These are phyloP conservation scores for Pyrenophora graminea DNA, from an alignment of 2,329 filamentous ascomycete species.

Conservation along the genomic window DNA sequence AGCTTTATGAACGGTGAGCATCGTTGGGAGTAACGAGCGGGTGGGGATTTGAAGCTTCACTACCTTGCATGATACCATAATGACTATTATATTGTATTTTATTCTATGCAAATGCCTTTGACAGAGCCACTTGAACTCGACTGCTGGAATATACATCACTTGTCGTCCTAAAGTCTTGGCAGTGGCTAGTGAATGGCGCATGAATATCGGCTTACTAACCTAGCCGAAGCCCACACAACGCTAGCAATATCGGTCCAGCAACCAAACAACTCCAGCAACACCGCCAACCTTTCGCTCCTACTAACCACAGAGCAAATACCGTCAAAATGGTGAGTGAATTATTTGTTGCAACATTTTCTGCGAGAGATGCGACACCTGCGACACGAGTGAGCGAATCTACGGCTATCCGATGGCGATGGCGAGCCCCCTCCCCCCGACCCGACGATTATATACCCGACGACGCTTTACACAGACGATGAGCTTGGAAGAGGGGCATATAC, in stretches of 20 bases:
- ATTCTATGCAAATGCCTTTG: not conserved
- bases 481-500: not conserved
- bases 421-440: slow-evolving; percentile 14
- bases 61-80: slow-evolving; percentile 38
- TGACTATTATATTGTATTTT: slow-evolving; percentile 1
- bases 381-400: slow-evolving; percentile 33
- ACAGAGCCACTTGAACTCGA: not conserved
- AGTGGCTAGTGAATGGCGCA: slow-evolving; percentile 24
- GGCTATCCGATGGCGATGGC: slow-evolving; percentile 26
- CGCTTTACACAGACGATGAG: not conserved
- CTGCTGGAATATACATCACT: not conserved
- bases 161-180: not conserved
- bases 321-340: slow-evolving; percentile 48
- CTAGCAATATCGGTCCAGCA: slow-evolving; percentile 30
- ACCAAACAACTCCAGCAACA: slow-evolving; percentile 36
- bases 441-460: slow-evolving; percentile 9
- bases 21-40: not conserved
- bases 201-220: slow-evolving; percentile 23
- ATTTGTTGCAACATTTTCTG: not conserved
- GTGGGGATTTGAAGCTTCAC: slow-evolving; percentile 6
- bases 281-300: slow-evolving; percentile 42
- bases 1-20: too few relatives aligned
- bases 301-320: slow-evolving; percentile 45
- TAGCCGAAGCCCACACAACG: slow-evolving; percentile 42
- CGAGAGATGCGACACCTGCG: slow-evolving; percentile 23